These are phyloP conservation scores for Eimeria brunetti DNA, from an alignment of 169 alveolate species.

Conservation along the genomic window DNA sequence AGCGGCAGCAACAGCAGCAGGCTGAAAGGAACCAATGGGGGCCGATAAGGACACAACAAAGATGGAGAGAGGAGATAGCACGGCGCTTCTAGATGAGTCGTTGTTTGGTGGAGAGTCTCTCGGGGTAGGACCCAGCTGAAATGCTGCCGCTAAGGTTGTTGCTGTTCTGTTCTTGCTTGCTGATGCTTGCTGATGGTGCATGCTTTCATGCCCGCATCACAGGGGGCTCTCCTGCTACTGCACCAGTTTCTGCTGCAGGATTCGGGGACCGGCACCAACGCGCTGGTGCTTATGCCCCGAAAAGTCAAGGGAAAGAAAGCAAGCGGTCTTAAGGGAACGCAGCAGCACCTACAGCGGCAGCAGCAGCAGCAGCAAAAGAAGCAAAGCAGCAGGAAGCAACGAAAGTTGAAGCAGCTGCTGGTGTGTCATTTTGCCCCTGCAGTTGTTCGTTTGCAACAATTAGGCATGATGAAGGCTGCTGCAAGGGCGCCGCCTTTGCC, in stretches of 20 bases:
- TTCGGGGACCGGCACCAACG: slow-evolving; percentile 32
- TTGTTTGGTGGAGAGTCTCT: slow-evolving; percentile 11
- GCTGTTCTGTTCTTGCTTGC: background rate
- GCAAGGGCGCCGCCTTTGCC: background rate
- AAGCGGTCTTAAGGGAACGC: background rate
- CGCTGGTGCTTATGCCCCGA: slow-evolving; percentile 58
- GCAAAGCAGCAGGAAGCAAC: slow-evolving; percentile 1
- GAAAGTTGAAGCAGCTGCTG: slow-evolving; percentile 47
- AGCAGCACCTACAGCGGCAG: slow-evolving; percentile 13
- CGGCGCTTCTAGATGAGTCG: slow-evolving; percentile 28
- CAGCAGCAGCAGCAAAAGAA: slow-evolving; percentile 7
- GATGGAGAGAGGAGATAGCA: slow-evolving; percentile 3
- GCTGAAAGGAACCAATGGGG: background rate
- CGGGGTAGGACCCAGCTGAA: background rate
- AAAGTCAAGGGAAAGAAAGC: slow-evolving; percentile 7
- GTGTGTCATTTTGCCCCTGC: background rate
- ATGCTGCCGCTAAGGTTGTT: background rate
- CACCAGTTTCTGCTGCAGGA: slow-evolving; percentile 13
- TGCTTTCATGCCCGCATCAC: background rate
- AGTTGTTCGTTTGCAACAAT: background rate
- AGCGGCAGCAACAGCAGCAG: background rate
- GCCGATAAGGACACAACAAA: background rate
- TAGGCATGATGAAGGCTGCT: background rate
- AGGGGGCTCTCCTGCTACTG: background rate
- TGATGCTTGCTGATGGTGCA: background rate